Base-by-base conservation (phyloP, 225 moss, liverwort and hornwort species). In the Neckera pumila region DNA sequence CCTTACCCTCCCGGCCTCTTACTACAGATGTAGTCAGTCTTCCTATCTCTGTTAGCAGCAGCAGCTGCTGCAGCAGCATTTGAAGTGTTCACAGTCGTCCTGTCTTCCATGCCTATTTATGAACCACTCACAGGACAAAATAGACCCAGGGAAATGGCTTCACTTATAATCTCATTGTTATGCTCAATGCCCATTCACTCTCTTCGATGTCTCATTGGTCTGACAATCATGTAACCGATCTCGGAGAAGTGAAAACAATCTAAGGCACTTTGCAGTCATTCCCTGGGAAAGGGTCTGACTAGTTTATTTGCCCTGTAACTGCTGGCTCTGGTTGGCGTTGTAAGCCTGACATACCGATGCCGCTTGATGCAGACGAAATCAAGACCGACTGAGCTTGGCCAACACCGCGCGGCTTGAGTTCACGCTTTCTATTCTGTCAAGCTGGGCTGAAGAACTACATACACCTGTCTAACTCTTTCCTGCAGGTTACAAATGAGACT, bases 301-400 rank as follows among this genome's bases (percentile, higher is more conserved):
- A 49, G 4, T 49, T 21, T 45, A 10, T 56, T 17, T 34, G 36
- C 80, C 43, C 17, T 33, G 27, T 75, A 33, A 80, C 61, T 79
- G 19, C 70, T 69, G 38, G 45, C 70, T 33, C 25, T 73, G n/a
- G 56, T 63, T 47, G 57, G 56, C 8, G 56, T 59, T 62, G 73
- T 53, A 80, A 74, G 58, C 67, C 82, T 89, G 51, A 89, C 75
- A 82, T 38, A 38, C 64, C 65, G 14, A 73, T 80, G 67, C 38
- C 64, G 86, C 57, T 79, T 59, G 60, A 76, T 79, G 89, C 89
- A 90, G 92, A 90, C 7, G 92, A 91, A 85, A 91, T 91, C 73
- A 91, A 92, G 85, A 91, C 79, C 45, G 92, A 87, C 21, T 91
- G 45, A 87, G 26, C 33, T 82, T 63, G 38, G 64, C 49, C 82